Evolutionary conservation across 345 rosid species (phyloP), one percentile per base, ranked within the genome.

Genomic region (Moricandia arvensis): DNA sequence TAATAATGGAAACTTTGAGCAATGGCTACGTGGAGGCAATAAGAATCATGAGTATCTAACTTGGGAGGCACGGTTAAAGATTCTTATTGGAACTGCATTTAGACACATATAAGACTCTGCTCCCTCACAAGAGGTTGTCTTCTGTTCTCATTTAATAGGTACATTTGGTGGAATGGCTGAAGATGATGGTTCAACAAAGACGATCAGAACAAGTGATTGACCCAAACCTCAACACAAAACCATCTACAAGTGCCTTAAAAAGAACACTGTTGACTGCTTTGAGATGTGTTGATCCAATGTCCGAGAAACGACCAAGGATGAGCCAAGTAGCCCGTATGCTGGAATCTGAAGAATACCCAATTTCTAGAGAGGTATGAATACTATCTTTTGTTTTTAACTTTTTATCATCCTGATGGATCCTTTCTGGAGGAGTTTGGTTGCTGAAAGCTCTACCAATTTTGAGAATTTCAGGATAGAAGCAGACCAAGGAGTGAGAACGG

Each of bases 301-400:
- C 93, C 3, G 93, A 89, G 66, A 95, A 91, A 78, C 83, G 99
- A 72, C 98, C 98, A 3, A 91, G 88, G 85, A 95, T 95, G 99
- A 76, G 98, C 75, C 99, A 95, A 90, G 99, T 93, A 12, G 98
- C 87, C 15, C 87, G 98, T n/a, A 96, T 96, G 98, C 97, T 93
- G 7, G 99, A 91, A 80, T 93, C 99, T 0, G 97, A 96, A 78
- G 99, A 93, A 41, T 93, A 91, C 79, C 99, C 99, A 12, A 77
- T 93, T 73, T 95, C 91, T 68, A 87, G 98, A 87, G 99, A 96
- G 97, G 98, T 93, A 68, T 27, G 12, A 35, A 15, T 29, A 73
- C n/a, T n/a, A n/a, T n/a, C n/a, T n/a, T n/a, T n/a, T n/a, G n/a
- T n/a, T n/a, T n/a, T n/a, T n/a, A 38, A 17, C 53, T 45, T 45